Percentiles rank a stretch among this genome's conserved stretches.
These are phyloP conservation scores for Jacaranda copaia DNA, from an alignment of 257 asterid species.

Conservation along the genomic window DNA sequence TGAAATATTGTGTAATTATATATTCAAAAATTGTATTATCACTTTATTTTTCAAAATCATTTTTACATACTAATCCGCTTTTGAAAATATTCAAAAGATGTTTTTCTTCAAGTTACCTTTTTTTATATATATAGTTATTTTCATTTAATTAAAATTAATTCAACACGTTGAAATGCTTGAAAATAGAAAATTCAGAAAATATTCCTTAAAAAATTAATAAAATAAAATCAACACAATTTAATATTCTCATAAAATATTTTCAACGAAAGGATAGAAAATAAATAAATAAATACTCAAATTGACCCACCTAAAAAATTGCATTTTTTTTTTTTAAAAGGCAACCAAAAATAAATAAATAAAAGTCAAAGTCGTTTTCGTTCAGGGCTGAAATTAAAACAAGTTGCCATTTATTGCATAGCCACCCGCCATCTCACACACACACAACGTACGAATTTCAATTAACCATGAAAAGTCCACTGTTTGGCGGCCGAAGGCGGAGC, in stretches of 20 bases:
- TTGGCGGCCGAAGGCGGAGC: conserved; percentile 49
- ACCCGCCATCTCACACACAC: conserved; percentile 65
- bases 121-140: no score
- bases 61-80: no score
- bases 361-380: conserved; percentile 51
- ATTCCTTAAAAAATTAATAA: background rate
- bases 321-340: background rate
- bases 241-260: background rate
- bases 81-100: no score
- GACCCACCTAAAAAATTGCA: background rate
- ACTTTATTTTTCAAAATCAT: no score
- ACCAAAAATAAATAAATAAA: conserved; percentile 23
- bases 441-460: conserved; percentile 12
- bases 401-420: conserved; percentile 36
- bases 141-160: background rate
- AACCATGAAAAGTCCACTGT: conserved; percentile 56
- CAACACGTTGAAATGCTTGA: background rate
- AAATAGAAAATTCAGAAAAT: background rate
- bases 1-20: no score
- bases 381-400: conserved; percentile 27
- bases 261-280: background rate
- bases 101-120: no score
- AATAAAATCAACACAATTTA: background rate
- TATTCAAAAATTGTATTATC: no score
- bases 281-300: background rate